phyloP scores from a whole-genome alignment of 2,329 filamentous ascomycete genomes.

The Tolypocladium sp. region DNA sequence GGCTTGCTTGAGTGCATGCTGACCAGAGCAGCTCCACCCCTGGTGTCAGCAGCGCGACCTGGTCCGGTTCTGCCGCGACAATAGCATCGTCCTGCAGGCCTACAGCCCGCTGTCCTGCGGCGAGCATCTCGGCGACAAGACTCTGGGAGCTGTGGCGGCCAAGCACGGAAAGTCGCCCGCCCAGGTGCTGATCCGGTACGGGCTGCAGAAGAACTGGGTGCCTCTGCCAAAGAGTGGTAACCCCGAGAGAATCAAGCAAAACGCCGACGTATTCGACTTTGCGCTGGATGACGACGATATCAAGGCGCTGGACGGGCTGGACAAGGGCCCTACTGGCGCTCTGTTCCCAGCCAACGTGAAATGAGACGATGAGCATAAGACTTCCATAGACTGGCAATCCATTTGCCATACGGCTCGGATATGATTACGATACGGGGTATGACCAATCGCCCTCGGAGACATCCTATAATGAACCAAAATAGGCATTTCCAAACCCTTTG shows the following conservation, averaged over 20 bases:
- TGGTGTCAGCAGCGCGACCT: constrained; percentile 50
- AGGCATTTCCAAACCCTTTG: not conserved
- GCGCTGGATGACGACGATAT: constrained; percentile 48
- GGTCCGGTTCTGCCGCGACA: constrained; percentile 57
- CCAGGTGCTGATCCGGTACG: constrained; percentile 61
- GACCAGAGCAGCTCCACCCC: constrained; percentile 52
- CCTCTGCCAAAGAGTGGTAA: constrained; percentile 59
- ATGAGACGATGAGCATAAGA: not conserved
- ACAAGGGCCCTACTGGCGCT: constrained; percentile 17
- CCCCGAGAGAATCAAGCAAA: constrained; percentile 47
- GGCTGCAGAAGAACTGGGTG: constrained; percentile 60
- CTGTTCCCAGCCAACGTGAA: constrained; percentile 20
- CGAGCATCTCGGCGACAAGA: constrained; percentile 38
- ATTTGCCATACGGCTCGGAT: not conserved
- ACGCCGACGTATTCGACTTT: constrained; percentile 54
- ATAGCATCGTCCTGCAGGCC: constrained; percentile 52
- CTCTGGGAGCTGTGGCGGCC: constrained; percentile 43
- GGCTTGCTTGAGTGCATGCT: not conserved
- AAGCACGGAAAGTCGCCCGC: constrained; percentile 52
- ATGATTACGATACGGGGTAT: not conserved
- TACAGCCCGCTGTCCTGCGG: constrained; percentile 28
- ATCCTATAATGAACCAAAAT: not conserved
- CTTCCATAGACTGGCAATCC: not conserved
- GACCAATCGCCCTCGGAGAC: not conserved
- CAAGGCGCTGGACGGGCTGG: constrained; percentile 21